These are phyloP conservation scores for Oxytropis ochrocephala DNA, from an alignment of 306 rosid species.

Conservation along the genomic window DNA sequence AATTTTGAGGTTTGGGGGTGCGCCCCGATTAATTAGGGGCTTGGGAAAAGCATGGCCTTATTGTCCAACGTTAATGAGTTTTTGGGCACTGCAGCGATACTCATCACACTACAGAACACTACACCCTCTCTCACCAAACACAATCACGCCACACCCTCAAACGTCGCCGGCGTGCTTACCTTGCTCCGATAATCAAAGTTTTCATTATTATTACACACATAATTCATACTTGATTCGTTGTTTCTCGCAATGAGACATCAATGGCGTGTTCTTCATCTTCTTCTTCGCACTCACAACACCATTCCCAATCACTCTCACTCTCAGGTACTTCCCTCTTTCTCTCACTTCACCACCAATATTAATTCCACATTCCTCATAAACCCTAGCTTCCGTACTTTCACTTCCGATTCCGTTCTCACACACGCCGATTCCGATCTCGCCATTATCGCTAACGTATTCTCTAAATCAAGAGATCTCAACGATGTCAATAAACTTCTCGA, in stretches of 20 bases:
- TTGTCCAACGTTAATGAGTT: too few species aligned
- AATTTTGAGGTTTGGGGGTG: too few species aligned
- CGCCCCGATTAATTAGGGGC: too few species aligned
- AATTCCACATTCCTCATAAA: conserved; percentile 2
- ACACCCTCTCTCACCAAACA: too few species aligned
- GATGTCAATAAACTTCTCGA: conserved; percentile 47
- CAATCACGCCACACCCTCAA: too few species aligned
- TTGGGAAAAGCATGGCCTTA: too few species aligned
- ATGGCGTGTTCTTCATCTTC: conserved; percentile 59
- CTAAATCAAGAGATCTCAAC: conserved; percentile 18
- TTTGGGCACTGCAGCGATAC: too few species aligned
- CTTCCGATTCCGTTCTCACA: conserved; percentile 44
- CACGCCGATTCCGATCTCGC: conserved; percentile 43
- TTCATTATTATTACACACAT: too few species aligned
- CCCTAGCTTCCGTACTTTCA: conserved; percentile 28
- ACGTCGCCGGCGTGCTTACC: too few species aligned
- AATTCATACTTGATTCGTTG: background rate
- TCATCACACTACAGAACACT: too few species aligned
- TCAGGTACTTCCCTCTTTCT: conserved; percentile 33
- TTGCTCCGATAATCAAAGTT: too few species aligned
- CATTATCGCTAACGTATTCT: conserved; percentile 40
- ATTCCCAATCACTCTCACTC: background rate
- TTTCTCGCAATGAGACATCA: conserved; percentile 48
- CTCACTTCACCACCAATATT: conserved; percentile 26
- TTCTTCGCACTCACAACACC: conserved; percentile 38